phyloP scores from a whole-genome alignment of 2,329 filamentous ascomycete species.

The Curvularia verruculosa region DNA sequence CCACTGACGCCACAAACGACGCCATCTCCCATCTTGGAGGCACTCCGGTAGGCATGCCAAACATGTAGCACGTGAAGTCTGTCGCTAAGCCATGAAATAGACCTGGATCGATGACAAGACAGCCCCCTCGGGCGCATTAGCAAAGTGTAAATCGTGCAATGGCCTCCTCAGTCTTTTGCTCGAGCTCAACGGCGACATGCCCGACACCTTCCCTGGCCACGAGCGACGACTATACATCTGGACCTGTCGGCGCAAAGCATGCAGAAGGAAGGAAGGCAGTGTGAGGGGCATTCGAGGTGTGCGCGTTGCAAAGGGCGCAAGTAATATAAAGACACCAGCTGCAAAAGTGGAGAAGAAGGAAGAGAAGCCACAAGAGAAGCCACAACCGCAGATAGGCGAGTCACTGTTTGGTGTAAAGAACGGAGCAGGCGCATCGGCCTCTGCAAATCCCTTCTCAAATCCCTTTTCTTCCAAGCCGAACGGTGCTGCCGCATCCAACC shows the following conservation, averaged over 20 bases:
- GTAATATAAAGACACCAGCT: constrained; percentile 26
- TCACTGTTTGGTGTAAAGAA: constrained; percentile 71
- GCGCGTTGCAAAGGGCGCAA: constrained; percentile 55
- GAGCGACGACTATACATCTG: constrained; percentile 89
- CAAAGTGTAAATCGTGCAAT: constrained; percentile 87
- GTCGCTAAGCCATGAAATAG: constrained; percentile 46
- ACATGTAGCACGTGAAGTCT: constrained; percentile 11
- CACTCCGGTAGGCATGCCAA: constrained; percentile 69
- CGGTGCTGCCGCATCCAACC: constrained; percentile 56
- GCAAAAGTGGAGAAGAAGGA: constrained; percentile 29
- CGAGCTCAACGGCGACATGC: constrained; percentile 89
- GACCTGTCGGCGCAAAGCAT: constrained; percentile 76
- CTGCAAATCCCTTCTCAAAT: constrained; percentile 53
- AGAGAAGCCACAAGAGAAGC: constrained; percentile 37
- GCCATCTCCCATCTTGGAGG: constrained; percentile 88
- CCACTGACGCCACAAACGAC: constrained; percentile 79
- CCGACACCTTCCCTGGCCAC: constrained; percentile 83
- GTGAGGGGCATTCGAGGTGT: constrained; percentile 76
- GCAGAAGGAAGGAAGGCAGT: constrained; percentile 81
- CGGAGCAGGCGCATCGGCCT: constrained; percentile 18
- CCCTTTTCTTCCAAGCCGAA: constrained; percentile 62
- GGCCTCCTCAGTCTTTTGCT: constrained; percentile 82
- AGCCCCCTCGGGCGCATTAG: constrained; percentile 75
- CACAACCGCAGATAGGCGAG: constrained; percentile 64
- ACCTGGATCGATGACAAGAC: constrained; percentile 79